phyloP scores from a whole-genome alignment of 148 eudicot genomes.

The Simmondsia chinensis region DNA sequence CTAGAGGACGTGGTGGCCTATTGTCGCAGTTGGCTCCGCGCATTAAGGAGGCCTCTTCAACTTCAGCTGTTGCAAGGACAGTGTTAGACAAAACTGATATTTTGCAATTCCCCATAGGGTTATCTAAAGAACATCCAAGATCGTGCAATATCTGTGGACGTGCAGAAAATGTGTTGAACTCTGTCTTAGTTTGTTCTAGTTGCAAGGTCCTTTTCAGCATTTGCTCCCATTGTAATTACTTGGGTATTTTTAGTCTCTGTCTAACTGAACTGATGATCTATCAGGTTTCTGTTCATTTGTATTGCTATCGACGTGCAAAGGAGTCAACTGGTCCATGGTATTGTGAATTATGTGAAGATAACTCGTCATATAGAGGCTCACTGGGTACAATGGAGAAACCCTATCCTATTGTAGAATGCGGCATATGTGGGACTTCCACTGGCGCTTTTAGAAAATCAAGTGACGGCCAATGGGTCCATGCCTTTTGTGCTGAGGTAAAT shows the following conservation, averaged over 20 bases:
- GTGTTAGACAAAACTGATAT: slow-evolving; percentile 39
- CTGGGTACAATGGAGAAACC: slow-evolving; percentile 37
- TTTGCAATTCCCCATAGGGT: slow-evolving; percentile 28
- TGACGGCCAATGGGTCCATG: slow-evolving; percentile 89
- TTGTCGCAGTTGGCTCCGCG: slow-evolving; percentile 37
- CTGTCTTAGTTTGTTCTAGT: slow-evolving; percentile 65
- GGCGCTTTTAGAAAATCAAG: slow-evolving; percentile 92
- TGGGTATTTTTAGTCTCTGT: not conserved
- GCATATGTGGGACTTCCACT: slow-evolving; percentile 66
- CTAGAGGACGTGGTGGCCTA: slow-evolving; percentile 36
- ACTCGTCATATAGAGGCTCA: slow-evolving; percentile 33
- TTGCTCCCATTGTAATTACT: not conserved
- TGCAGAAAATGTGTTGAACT: slow-evolving; percentile 65
- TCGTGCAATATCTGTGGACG: slow-evolving; percentile 84
- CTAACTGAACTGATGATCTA: slow-evolving; percentile 3
- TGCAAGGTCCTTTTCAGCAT: slow-evolving; percentile 78
- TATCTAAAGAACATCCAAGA: slow-evolving; percentile 42
- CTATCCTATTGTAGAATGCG: slow-evolving; percentile 54
- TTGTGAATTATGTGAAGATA: slow-evolving; percentile 84
- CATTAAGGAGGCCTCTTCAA: slow-evolving; percentile 49
- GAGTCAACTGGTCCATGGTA: slow-evolving; percentile 87
- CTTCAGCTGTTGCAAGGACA: slow-evolving; percentile 37
- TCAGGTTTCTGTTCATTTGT: slow-evolving; percentile 91
- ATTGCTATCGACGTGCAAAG: slow-evolving; percentile 77
- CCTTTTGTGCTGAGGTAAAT: slow-evolving; percentile 90